Evolutionary conservation across 2,329 filamentous ascomycete species (phyloP).

Genomic region (Epichloe scottii): DNA sequence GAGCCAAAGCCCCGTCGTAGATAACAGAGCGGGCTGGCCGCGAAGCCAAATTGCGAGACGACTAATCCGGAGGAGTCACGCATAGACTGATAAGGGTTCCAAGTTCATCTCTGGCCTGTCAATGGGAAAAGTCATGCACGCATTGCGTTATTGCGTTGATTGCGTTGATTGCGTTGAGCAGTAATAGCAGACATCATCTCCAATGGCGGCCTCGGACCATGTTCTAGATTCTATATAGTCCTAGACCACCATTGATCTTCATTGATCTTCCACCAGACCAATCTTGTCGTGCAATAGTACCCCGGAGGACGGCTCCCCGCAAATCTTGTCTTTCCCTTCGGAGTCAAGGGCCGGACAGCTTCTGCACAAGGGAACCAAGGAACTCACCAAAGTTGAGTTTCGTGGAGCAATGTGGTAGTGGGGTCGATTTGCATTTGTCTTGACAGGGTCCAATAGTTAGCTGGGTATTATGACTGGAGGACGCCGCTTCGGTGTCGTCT

Average conservation of each 20-base stretch:
- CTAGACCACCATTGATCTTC: too few species aligned
- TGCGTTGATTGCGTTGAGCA: too few species aligned
- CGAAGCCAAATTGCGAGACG: not conserved
- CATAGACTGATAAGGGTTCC: not conserved
- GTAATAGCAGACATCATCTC: too few species aligned
- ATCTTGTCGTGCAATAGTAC: not conserved
- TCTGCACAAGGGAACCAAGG: not conserved
- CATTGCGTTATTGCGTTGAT: too few species aligned
- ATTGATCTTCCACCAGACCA: not conserved
- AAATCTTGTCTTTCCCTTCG: not conserved
- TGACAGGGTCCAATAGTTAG: not conserved
- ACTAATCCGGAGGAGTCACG: too few species aligned
- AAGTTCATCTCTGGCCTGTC: not conserved
- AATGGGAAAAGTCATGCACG: too few species aligned
- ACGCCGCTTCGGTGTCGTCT: not conserved
- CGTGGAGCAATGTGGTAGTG: conserved; percentile 5
- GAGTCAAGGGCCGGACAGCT: not conserved
- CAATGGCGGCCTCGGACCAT: too few species aligned
- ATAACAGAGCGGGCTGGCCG: not conserved
- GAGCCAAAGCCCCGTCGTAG: not conserved
- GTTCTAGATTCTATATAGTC: too few species aligned
- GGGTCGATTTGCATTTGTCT: not conserved
- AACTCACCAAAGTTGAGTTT: not conserved
- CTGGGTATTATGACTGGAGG: not conserved
- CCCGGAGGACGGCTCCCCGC: conserved; percentile 6